A percentile compares a stretch with the other conserved stretches of the same genome.
Conservation (phyloP, 2,329 filamentous ascomycete species). For the Cordyceps fumosorosea region DNA sequence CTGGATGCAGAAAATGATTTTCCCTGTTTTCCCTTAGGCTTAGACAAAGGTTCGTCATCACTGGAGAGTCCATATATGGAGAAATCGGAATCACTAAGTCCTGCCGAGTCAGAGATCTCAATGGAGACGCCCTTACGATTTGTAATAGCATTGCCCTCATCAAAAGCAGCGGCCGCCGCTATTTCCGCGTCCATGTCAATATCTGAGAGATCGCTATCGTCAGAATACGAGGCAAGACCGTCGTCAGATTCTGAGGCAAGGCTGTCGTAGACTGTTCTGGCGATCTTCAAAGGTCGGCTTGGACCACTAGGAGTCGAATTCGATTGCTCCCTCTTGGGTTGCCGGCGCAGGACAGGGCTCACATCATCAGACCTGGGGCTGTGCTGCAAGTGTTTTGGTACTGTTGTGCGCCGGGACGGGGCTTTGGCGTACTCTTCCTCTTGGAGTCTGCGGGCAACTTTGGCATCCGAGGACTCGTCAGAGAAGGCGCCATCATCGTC, state of each 20-base stretch:
- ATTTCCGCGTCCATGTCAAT: constrained; percentile 28
- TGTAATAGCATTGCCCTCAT: constrained; percentile 11
- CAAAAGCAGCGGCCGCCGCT: constrained; percentile 20
- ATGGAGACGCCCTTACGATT: constrained; percentile 15
- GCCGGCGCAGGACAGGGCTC: constrained; percentile 10
- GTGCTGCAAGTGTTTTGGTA: constrained; percentile 9
- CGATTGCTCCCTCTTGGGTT: constrained; percentile 22
- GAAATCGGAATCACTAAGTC: constrained; percentile 6
- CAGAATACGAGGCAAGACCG: constrained; percentile 17
- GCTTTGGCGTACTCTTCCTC: constrained; percentile 24
- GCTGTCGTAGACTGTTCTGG: too few relatives aligned
- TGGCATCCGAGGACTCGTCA: constrained; percentile 22
- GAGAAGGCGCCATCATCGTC: constrained; percentile 23
- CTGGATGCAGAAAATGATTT: not conserved
- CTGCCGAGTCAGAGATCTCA: constrained; percentile 14
- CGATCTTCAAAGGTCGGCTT: constrained; percentile 10
- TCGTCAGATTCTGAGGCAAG: too few relatives aligned
- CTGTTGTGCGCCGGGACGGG: constrained; percentile 1
- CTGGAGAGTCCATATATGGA: constrained; percentile 17
- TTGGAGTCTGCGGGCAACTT: constrained; percentile 29
- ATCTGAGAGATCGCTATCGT: constrained; percentile 18
- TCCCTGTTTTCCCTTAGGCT: constrained; percentile 15
- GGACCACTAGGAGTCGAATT: constrained; percentile 17
- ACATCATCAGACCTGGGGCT: constrained; percentile 1
- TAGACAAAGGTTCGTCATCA: constrained; percentile 25